These are phyloP conservation scores for Pseudopediastrum boryanum DNA, from an alignment of 139 green algal species.

Conservation along the genomic window DNA sequence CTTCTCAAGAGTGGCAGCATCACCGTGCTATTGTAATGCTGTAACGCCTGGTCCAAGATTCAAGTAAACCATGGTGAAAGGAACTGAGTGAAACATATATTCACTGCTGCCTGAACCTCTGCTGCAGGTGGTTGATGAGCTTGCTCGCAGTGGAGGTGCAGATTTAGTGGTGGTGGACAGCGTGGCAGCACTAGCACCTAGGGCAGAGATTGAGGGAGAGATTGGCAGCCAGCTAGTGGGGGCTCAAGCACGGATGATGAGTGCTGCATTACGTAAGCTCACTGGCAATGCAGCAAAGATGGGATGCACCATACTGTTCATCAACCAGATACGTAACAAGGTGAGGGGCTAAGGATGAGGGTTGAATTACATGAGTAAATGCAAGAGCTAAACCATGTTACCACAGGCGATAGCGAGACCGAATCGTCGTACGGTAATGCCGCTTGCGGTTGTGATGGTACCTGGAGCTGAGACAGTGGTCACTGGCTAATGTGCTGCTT, in stretches of 20 bases:
- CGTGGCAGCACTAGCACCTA: constrained; percentile 90
- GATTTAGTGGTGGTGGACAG: constrained; percentile 93
- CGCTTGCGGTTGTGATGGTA: no score
- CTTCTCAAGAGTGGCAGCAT: no score
- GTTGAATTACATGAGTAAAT: no score
- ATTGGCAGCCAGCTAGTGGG: constrained; percentile 80
- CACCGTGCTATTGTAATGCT: no score
- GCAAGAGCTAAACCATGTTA: no score
- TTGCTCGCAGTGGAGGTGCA: constrained; percentile 49
- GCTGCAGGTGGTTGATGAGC: neutral
- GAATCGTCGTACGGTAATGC: no score
- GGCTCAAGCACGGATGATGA: constrained; percentile 94
- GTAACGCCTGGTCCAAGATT: no score
- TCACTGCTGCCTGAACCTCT: neutral
- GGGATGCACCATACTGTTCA: constrained; percentile 85
- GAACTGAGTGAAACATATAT: no score
- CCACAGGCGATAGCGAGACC: no score
- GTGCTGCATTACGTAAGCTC: constrained; percentile 89
- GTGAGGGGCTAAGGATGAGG: constrained; percentile 35
- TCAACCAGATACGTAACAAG: constrained; percentile 94
- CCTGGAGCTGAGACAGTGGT: no score
- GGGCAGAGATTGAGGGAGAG: constrained; percentile 92
- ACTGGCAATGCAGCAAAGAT: constrained; percentile 74
- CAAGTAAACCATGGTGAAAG: no score
- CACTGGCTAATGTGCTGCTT: no score